A percentile compares a stretch with the other conserved stretches of the same genome.
phyloP scores from a whole-genome alignment of 768 basidiomycete genomes.

The Cystofilobasidium bisporidii region DNA sequence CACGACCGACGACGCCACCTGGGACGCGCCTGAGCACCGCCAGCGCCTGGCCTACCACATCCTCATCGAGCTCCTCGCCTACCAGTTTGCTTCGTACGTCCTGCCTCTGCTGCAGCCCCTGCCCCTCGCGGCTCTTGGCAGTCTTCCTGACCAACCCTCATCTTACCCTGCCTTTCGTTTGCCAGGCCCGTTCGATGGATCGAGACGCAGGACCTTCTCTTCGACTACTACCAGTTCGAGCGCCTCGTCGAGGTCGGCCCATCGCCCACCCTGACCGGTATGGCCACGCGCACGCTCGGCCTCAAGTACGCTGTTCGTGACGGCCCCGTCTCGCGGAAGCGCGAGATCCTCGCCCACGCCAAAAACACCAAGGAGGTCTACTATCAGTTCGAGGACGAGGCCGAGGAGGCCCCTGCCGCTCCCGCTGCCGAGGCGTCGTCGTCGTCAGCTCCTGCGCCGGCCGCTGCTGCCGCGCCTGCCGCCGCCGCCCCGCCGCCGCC shows the following conservation, averaged over 20 bases:
- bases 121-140: too few species aligned
- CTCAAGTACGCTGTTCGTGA: conserved; percentile 83
- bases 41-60: conserved; percentile 93
- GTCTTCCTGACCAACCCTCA: not conserved
- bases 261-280: conserved; percentile 88
- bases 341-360: conserved; percentile 80
- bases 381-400: conserved; percentile 85
- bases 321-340: conserved; percentile 66
- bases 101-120: too few species aligned
- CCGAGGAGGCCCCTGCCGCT: conserved; percentile 44
- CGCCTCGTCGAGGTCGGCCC: conserved; percentile 93
- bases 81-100: conserved; percentile 60
- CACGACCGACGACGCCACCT: conserved; percentile 83
- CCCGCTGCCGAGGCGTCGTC: conserved; percentile 35
- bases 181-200: conserved; percentile 79
- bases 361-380: conserved; percentile 97
- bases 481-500: conserved; percentile 43
- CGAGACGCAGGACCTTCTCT: conserved; percentile 92
- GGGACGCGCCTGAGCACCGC: conserved; percentile 70
- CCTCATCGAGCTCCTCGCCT: conserved; percentile 90
- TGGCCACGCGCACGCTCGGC: conserved; percentile 67
- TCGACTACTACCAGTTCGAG: conserved; percentile 75
- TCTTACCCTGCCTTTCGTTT: not conserved
- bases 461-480: conserved; percentile 44
- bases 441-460: conserved; percentile 41